Evolutionary conservation across 2,329 filamentous ascomycete species (phyloP), one percentile per base, ranked within the genome.

Genomic region (Zymoseptoria pseudotritici): DNA sequence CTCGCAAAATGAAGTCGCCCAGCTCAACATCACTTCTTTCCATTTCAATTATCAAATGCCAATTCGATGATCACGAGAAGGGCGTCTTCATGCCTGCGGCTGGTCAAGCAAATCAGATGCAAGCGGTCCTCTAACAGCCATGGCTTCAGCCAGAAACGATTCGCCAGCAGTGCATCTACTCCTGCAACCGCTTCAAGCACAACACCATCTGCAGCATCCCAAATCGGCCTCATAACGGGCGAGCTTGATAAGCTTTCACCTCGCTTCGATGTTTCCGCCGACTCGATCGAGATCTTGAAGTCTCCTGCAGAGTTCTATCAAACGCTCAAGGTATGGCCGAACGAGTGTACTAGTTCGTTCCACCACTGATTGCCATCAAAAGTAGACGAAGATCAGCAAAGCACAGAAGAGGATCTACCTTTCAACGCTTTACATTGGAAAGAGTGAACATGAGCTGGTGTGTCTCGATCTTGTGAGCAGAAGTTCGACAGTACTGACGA

Each of bases 381-480:
- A 67, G 63, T 67, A 92, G 88, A 77, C 83, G 64, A 96, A 92
- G 77, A 97, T 99, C 71, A 83, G 83, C 56, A 83, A 82, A 63
- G 94, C 94, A 9, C 85, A 90, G 73, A 81, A 78, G 56, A 84
- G 90, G 61, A 88, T 99, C 66, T 99, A 95, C 73, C 79, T 99
- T 55, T 96, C 92, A n/a, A 99, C 94, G 0, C 78, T 99, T 56
- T 99, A 99, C 73, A 94, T 99, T 72, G 94, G 94, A 64, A 96
- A 93, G 74, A 89, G 89, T 1, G 94, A 99, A 75, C 82, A 87
- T 75, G 94, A 97, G 68, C 81, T 99, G 70, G 85, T 87, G 77
- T 57, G 78, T 59, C 10, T 31, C 57, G 61, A 55, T 57, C 19
- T 26, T 29, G 8, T 13, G 29, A 61, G 29, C 50, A 21, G 9